A percentile compares a stretch with the other conserved stretches of the same genome.
These are phyloP conservation scores for Fusarium miscanthi DNA, from an alignment of 2,329 filamentous ascomycete species.

Conservation along the genomic window DNA sequence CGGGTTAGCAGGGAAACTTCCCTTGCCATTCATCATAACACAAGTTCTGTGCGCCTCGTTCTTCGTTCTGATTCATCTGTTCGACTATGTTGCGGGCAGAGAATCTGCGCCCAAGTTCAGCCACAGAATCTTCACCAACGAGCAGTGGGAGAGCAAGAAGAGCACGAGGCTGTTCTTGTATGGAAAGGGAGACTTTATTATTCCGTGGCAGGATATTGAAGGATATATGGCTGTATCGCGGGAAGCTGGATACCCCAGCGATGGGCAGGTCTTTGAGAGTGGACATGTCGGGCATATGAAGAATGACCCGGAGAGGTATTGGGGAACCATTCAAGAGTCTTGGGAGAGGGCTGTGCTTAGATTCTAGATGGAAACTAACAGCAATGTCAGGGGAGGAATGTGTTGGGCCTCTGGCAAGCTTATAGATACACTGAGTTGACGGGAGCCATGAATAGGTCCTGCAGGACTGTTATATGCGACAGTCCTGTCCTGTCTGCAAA, in stretches of 20 bases:
- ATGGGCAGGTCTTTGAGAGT: not conserved
- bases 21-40: not conserved
- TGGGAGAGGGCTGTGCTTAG: not conserved
- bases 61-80: not conserved
- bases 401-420: too few relatives aligned
- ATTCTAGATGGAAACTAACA: too few relatives aligned
- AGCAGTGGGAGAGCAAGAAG: not conserved
- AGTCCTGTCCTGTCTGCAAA: too few relatives aligned
- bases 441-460: too few relatives aligned
- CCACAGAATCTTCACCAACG: not conserved
- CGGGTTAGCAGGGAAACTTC: not conserved
- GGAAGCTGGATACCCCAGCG: not conserved
- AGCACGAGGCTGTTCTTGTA: not conserved
- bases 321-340: not conserved
- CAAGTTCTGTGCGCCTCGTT: not conserved
- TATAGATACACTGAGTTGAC: too few relatives aligned
- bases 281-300: conserved; percentile 17
- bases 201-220: conserved; percentile 7
- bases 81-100: not conserved
- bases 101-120: conserved; percentile 3
- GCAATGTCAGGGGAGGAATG: too few relatives aligned
- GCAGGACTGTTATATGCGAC: too few relatives aligned
- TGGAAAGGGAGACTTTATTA: not conserved
- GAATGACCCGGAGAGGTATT: not conserved
- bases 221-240: not conserved